Percentiles rank a stretch among this genome's conserved stretches.
phyloP scores from a whole-genome alignment of 176 grass and related monocot species.

The Coix lacrymajobi region DNA sequence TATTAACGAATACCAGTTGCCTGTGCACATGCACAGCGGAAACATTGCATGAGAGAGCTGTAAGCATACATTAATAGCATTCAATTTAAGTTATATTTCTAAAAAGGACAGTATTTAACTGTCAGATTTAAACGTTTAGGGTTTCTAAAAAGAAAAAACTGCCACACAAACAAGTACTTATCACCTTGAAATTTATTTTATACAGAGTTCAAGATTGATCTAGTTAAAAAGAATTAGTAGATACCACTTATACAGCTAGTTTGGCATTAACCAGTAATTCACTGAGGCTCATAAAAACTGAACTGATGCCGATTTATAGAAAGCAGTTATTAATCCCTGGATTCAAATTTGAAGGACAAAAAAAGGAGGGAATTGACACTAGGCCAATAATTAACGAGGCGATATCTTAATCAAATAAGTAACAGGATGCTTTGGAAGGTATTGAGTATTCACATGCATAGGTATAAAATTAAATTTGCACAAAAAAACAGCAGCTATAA shows the following conservation, averaged over 20 bases:
- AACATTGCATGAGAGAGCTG: background rate
- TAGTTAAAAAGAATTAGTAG: background rate
- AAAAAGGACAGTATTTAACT: background rate
- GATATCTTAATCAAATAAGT: background rate
- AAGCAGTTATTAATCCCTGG: background rate
- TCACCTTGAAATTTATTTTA: background rate
- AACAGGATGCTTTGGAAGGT: background rate
- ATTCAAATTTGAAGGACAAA: background rate
- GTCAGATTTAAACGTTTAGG: background rate
- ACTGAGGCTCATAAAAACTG: background rate
- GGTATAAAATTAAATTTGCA: background rate
- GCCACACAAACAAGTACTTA: background rate
- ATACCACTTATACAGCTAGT: background rate
- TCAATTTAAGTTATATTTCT: background rate
- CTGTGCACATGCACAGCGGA: background rate
- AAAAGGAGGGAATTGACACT: background rate
- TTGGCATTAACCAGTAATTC: background rate
- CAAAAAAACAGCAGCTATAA: slow-evolving; percentile 13
- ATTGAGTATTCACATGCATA: background rate
- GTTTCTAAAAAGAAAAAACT: background rate
- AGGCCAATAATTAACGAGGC: background rate
- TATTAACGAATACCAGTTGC: background rate
- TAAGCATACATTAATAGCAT: background rate
- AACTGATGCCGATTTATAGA: background rate
- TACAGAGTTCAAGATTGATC: background rate